phyloP scores from a whole-genome alignment of 1,284 basidiomycete genomes.

The Puccinia polysora region DNA sequence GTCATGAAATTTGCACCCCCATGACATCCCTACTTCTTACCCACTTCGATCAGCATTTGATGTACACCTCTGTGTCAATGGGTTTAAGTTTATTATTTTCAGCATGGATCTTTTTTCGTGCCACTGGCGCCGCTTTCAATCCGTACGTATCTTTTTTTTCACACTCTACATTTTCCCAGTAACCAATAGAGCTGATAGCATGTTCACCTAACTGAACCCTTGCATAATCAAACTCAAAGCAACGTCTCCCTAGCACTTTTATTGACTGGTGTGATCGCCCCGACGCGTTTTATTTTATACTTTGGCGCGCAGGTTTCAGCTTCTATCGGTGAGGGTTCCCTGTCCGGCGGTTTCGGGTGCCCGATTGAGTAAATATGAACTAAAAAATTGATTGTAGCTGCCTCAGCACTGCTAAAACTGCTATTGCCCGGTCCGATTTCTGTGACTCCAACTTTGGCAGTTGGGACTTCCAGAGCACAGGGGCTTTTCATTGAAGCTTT shows the following conservation, averaged over 20 bases:
- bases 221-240: slow-evolving; percentile 57
- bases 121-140: slow-evolving; percentile 60
- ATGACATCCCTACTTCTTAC: no score
- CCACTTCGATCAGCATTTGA: slow-evolving; percentile 47
- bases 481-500: slow-evolving; percentile 30
- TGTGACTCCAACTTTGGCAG: slow-evolving; percentile 15
- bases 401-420: slow-evolving; percentile 15
- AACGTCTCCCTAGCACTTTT: slow-evolving; percentile 45
- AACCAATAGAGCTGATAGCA: no score
- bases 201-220: slow-evolving; percentile 61
- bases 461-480: slow-evolving; percentile 11
- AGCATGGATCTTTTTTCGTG: slow-evolving; percentile 69
- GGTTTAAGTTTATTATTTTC: slow-evolving; percentile 66
- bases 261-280: slow-evolving; percentile 44
- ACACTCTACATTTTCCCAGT: no score
- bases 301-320: slow-evolving; percentile 41
- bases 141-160: slow-evolving; percentile 57
- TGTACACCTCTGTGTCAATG: slow-evolving; percentile 64
- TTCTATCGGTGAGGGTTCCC: slow-evolving; percentile 27
- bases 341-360: no score
- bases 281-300: slow-evolving; percentile 45
- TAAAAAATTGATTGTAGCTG: neutral
- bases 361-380: neutral
- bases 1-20: no score
- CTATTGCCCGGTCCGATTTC: slow-evolving; percentile 25